These are phyloP conservation scores for Lodderomyces orthopsilosis DNA, from an alignment of 1,139 yeast species.

Conservation along the genomic window DNA sequence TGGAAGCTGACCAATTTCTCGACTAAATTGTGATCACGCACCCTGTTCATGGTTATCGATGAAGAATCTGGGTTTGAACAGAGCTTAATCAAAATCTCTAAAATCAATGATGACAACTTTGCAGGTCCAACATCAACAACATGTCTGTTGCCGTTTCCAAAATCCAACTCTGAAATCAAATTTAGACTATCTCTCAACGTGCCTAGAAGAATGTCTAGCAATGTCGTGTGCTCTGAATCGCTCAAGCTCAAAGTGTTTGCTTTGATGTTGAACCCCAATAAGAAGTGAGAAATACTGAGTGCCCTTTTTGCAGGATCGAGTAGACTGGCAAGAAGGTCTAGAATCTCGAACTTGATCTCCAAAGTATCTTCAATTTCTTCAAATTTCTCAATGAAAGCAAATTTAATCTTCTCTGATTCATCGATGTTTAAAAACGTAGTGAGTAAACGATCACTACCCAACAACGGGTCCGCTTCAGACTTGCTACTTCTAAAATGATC, in stretches of 20 bases:
- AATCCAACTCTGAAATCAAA: slow-evolving; percentile 36
- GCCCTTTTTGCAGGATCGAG: slow-evolving; percentile 45
- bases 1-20: slow-evolving; percentile 51
- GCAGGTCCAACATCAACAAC: slow-evolving; percentile 53
- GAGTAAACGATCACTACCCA: slow-evolving; percentile 62
- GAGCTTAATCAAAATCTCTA: slow-evolving; percentile 61
- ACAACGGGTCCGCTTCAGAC: slow-evolving; percentile 33
- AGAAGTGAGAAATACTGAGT: slow-evolving; percentile 65
- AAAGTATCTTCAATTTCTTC: slow-evolving; percentile 42
- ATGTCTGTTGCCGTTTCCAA: slow-evolving; percentile 33
- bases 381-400: slow-evolving; percentile 70
- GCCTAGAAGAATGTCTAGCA: slow-evolving; percentile 53
- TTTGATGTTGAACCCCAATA: slow-evolving; percentile 61
- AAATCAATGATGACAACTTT: slow-evolving; percentile 52
- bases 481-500: slow-evolving; percentile 39
- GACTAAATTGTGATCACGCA: slow-evolving; percentile 49
- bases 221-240: slow-evolving; percentile 32
- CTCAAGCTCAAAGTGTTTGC: slow-evolving; percentile 23
- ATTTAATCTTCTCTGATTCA: slow-evolving; percentile 67
- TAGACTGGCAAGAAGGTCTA: slow-evolving; percentile 56
- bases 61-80: slow-evolving; percentile 57
- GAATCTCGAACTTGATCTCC: slow-evolving; percentile 52
- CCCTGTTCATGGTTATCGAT: slow-evolving; percentile 44
- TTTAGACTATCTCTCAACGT: slow-evolving; percentile 49
- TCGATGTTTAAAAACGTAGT: slow-evolving; percentile 72